Conservation (phyloP, 164 flowering plant species). For the grape (Vitis vinifera) region ASM3070453v1 NC_081805.1:4318501-4319000, state of each 20-base stretch:
- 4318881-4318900: slow-evolving; percentile 19
- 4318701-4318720: slow-evolving; percentile 87
- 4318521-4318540: slow-evolving; percentile 91
- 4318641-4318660: slow-evolving; percentile 67
- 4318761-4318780: slow-evolving; percentile 66
- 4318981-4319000: slow-evolving; percentile 16
- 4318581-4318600: slow-evolving; percentile 88
- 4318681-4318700: slow-evolving; percentile 64
- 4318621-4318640: slow-evolving; percentile 78
- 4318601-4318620: slow-evolving; percentile 84
- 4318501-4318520: slow-evolving; percentile 86
- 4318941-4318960: slow-evolving; percentile 16
- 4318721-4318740: slow-evolving; percentile 71
- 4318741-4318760: slow-evolving; percentile 80
- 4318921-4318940: slow-evolving; percentile 1
- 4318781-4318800: slow-evolving; percentile 81
- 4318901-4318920: background rate
- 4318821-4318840: slow-evolving; percentile 88
- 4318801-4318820: slow-evolving; percentile 62
- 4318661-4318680: slow-evolving; percentile 74
- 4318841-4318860: slow-evolving; percentile 82
- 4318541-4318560: slow-evolving; percentile 59
- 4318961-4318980: slow-evolving; percentile 8
- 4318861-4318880: slow-evolving; percentile 60
- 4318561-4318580: slow-evolving; percentile 62